A percentile compares a stretch with the other conserved stretches of the same genome.
These are phyloP conservation scores for Mycosphaerella arachidis DNA, from an alignment of 2,329 filamentous ascomycete species.

Conservation along the genomic window DNA sequence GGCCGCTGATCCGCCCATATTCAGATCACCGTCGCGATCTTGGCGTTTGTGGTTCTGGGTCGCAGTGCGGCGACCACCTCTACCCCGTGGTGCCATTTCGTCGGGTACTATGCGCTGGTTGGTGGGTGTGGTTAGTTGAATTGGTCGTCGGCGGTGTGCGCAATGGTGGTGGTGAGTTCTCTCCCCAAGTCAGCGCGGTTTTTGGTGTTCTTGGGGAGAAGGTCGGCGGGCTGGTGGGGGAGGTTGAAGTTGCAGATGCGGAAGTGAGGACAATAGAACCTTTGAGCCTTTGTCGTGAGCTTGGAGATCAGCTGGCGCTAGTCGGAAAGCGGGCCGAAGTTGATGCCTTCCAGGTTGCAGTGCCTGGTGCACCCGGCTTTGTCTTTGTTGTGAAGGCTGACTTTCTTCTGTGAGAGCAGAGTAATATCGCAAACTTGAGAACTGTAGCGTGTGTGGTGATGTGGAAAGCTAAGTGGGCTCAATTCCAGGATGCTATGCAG, in stretches of 20 bases:
- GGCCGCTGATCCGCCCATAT: slow-evolving; percentile 48
- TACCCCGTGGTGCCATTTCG: not conserved
- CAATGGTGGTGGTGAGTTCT: not conserved
- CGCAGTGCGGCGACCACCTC: not conserved
- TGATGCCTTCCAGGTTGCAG: not conserved
- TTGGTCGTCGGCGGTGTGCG: not conserved
- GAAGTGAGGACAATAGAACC: not conserved
- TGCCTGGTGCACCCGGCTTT: not conserved
- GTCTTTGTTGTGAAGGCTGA: not conserved
- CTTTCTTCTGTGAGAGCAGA: not conserved
- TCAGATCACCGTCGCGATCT: slow-evolving; percentile 53
- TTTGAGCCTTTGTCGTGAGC: not conserved
- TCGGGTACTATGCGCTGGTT: not conserved
- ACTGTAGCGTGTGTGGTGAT: not conserved
- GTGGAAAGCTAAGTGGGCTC: too few species aligned
- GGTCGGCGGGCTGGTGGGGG: not conserved
- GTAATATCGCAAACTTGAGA: not conserved
- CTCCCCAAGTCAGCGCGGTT: not conserved
- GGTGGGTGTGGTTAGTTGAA: not conserved
- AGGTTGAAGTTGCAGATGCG: not conserved
- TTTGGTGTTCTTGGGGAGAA: not conserved
- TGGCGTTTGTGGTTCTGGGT: not conserved
- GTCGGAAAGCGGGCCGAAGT: not conserved
- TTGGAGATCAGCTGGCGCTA: not conserved
- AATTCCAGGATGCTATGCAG: not conserved